These are phyloP conservation scores for Porcisia deanei DNA, from an alignment of 208 protist genomes.

Conservation along the genomic window DNA sequence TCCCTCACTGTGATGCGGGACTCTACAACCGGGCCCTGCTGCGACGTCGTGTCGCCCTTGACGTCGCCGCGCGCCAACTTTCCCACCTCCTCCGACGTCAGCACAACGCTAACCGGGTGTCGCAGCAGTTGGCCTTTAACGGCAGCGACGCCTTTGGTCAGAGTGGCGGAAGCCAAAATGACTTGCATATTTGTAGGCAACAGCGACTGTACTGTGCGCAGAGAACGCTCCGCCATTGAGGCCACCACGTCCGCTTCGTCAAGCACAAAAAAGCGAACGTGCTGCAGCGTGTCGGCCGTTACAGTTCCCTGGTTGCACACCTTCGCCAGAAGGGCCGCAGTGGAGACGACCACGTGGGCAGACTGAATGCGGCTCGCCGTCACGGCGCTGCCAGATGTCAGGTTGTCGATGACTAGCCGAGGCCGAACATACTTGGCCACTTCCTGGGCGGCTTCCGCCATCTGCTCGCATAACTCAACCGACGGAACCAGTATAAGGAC, in stretches of 20 bases:
- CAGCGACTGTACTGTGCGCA: conserved; percentile 82
- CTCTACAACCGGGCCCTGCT: conserved; percentile 66
- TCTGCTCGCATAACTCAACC: conserved; percentile 96
- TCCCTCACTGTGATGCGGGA: conserved; percentile 62
- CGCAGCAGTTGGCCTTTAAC: conserved; percentile 94
- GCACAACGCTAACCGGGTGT: conserved; percentile 91
- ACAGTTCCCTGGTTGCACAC: conserved; percentile 53
- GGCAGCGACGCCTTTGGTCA: conserved; percentile 92
- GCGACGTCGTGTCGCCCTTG: conserved; percentile 37
- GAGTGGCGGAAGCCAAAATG: conserved; percentile 95
- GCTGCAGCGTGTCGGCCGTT: conserved; percentile 52
- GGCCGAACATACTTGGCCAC: conserved; percentile 84
- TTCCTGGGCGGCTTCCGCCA: conserved; percentile 66
- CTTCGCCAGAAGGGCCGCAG: conserved; percentile 84
- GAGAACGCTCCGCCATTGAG: conserved; percentile 93
- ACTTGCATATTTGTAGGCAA: conserved; percentile 91
- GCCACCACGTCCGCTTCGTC: conserved; percentile 97
- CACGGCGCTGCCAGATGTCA: conserved; percentile 55
- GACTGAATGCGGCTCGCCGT: conserved; percentile 62
- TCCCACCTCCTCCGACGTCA: conserved; percentile 74
- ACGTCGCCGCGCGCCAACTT: conserved; percentile 46
- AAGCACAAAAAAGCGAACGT: conserved; percentile 88
- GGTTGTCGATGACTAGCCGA: conserved; percentile 82
- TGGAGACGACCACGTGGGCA: conserved; percentile 86
- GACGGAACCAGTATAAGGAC: conserved; percentile 96